A percentile compares a stretch with the other conserved stretches of the same genome.
These are phyloP conservation scores for Phoenix roebelenii DNA, from an alignment of 176 grass and related monocot genomes.

Conservation along the genomic window DNA sequence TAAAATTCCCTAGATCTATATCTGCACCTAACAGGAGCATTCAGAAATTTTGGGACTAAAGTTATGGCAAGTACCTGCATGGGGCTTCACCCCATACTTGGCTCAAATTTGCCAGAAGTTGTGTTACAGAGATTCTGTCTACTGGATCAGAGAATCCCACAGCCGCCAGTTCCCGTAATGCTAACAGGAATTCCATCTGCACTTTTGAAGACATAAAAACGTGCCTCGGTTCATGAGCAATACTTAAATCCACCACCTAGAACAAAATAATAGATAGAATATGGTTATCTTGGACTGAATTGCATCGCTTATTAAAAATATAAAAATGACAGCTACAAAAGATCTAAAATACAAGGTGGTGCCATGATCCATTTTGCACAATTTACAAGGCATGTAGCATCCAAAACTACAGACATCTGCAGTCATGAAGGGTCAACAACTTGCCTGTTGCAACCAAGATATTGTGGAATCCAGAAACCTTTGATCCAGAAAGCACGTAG, in stretches of 20 bases:
- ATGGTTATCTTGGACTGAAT: constrained; percentile 6
- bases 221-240: constrained; percentile 46
- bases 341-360: too few species aligned
- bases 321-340: too few species aligned
- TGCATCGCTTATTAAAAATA: too few species aligned
- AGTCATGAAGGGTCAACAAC: neutral
- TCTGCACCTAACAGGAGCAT: constrained; percentile 22
- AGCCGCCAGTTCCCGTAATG: constrained; percentile 48
- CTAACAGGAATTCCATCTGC: constrained; percentile 59
- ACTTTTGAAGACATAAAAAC: constrained; percentile 63
- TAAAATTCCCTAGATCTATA: too few species aligned
- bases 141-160: constrained; percentile 38
- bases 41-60: too few species aligned
- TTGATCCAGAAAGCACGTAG: constrained; percentile 43
- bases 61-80: constrained; percentile 43
- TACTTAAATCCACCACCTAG: constrained; percentile 75
- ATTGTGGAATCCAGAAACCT: constrained; percentile 44
- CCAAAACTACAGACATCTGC: too few species aligned
- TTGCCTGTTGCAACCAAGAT: constrained; percentile 89
- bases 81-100: constrained; percentile 48
- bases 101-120: constrained; percentile 49
- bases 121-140: constrained; percentile 46
- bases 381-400: too few species aligned
- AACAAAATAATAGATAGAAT: constrained; percentile 12
- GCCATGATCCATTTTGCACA: too few species aligned